Evolutionary conservation across 2,329 filamentous ascomycete species (phyloP), one percentile per base, ranked within the genome.

Genomic region (Paraphaeosphaeria sporulosa): DNA sequence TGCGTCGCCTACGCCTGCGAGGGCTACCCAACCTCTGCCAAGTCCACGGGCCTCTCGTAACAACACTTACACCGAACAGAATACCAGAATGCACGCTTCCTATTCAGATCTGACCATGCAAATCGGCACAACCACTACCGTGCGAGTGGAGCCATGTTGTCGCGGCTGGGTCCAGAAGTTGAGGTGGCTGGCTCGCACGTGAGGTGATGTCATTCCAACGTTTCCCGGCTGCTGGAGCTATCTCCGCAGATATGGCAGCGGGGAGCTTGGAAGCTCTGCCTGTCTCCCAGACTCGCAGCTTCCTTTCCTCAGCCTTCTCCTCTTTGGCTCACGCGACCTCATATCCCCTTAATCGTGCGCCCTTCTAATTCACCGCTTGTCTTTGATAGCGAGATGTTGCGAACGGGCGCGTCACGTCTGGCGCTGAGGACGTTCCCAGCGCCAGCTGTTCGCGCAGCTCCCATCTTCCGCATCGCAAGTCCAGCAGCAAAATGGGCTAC

Each of bases 381-480:
- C 13, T 23, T 12, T 43, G 19, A 32, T 32, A 32, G 27, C 13
- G 58, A 73, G 60, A 82, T 82, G 80, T 75, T 83, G 67, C 81
- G 81, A 66, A 77, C 76, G 57, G 76, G 75, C 73, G 80, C 79
- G 59, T 74, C 78, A 60, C 78, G 81, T 62, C 66, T 78, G 52
- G 73, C 77, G 47, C 64, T 80, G 60, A 76, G 78, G 67, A 76
- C 79, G 34, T 63, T 80, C 42, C 64, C 69, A 27, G 65, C 70
- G 47, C 68, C 73, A 59, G 60, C 71, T 51, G 64, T 71, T 55
- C 69, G 75, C 40, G 69, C 75, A 57, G 63, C 74, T 56, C 71
- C 67, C 38, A 60, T 61, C 58, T 69, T 72, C 50, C 60, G 57
- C 21, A 58, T 64, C 55, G 56, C 67, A 58, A 54, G 66, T 46